Base-by-base conservation (phyloP, 805 yeast species). In the Saccharomycopsis javanensis region DNA sequence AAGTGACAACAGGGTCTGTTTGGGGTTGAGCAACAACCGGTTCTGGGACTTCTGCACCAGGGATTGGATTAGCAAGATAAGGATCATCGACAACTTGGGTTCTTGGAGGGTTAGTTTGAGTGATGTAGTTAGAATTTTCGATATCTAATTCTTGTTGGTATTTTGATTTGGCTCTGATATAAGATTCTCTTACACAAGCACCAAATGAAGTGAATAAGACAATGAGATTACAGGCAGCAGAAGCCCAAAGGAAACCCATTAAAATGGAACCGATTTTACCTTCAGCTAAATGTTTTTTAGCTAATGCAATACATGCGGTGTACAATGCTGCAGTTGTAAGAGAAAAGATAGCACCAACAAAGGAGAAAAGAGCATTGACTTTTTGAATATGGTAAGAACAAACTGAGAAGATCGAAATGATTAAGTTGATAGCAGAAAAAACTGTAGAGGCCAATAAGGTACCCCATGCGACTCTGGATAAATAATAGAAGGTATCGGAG, bases 221-320 rank as follows among this genome's bases (percentile, higher is more conserved):
- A 55, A 82, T 62, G 35, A 80, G 63, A 59, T 80, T 68, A 61
- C 76, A 69, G 3, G 78, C 83, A 55, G 81, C 80, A 23, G 88
- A 73, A 54, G 89, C 85, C 95, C 95, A 87, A 5, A 82, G 66
- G 56, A 85, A 66, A 65, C 86, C 91, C 67, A 82, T 68, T 65
- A 79, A 69, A 51, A 79, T 71, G 33, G 80, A 75, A 60, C 89
- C 88, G 58, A 86, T 61, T n/a, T 72, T 76, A 30, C 69, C 78
- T 59, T 72, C 67, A 42, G 69, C 66, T 78, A 91, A 91, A 28
- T 85, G 84, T 64, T 81, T 75, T 68, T 77, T 83, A 51, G 88
- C 94, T 73, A 86, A 67, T n/a, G 85, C 96, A 60, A 78, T 70
- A 50, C 59, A 52, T 15, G 59, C 57, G 31, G 61, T 60, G 46